phyloP scores from a whole-genome alignment of 1,284 basidiomycete genomes.

The Moesziomyces antarcticus region DNA sequence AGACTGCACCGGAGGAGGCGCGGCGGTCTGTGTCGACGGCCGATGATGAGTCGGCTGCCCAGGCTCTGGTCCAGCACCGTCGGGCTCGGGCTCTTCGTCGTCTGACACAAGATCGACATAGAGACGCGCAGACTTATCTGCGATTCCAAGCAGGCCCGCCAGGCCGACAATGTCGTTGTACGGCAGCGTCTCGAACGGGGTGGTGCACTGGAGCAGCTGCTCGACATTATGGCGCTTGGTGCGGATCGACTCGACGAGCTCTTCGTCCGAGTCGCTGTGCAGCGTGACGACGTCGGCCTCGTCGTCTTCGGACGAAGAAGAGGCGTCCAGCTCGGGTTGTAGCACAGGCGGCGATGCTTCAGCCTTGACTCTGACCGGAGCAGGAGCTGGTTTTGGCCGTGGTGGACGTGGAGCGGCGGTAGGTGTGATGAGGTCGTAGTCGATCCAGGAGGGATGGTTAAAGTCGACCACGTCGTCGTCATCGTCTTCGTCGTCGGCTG shows the following conservation, averaged over 20 bases:
- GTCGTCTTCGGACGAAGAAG: conserved; percentile 29
- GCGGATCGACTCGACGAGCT: conserved; percentile 26
- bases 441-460: conserved; percentile 23
- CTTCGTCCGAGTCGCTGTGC: conserved; percentile 43
- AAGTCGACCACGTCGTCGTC: conserved; percentile 44
- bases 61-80: too few relatives aligned
- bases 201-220: conserved; percentile 32
- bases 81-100: conserved; percentile 13
- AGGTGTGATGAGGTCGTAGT: background rate
- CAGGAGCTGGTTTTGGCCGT: background rate
- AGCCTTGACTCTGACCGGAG: background rate
- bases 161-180: conserved; percentile 47
- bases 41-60: too few relatives aligned
- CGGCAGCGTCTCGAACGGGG: conserved; percentile 39
- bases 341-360: background rate
- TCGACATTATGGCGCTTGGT: conserved; percentile 44
- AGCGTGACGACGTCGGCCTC: conserved; percentile 31
- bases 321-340: conserved; percentile 5
- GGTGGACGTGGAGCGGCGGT: background rate
- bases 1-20: background rate
- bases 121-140: conserved; percentile 20
- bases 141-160: conserved; percentile 29
- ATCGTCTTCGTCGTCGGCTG: conserved; percentile 17
- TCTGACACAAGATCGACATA: conserved; percentile 43
- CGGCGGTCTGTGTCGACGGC: background rate